These are phyloP conservation scores for Leccinum pallidistipes DNA, from an alignment of 1,284 basidiomycete genomes.

Conservation along the genomic window DNA sequence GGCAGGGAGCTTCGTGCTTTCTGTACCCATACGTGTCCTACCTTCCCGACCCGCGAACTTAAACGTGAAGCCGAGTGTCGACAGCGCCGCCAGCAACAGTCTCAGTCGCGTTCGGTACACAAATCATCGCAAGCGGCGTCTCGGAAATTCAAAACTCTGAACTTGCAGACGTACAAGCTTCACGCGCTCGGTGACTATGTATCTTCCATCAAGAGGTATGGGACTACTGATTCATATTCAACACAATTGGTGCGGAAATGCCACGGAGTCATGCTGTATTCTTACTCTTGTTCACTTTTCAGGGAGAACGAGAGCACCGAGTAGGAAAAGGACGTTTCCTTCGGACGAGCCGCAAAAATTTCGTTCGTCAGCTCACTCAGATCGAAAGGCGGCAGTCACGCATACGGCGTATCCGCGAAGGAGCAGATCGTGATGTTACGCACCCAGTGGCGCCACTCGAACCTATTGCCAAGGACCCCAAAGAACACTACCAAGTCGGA, in stretches of 20 bases:
- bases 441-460: neutral
- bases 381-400: neutral
- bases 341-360: neutral
- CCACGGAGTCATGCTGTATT: neutral
- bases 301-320: neutral
- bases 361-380: neutral
- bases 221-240: neutral
- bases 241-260: neutral
- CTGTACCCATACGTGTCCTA: neutral
- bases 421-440: neutral
- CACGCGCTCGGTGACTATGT: neutral
- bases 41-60: neutral
- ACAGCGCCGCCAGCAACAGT: neutral
- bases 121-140: neutral
- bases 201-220: neutral
- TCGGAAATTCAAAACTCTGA: neutral
- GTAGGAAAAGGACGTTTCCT: neutral
- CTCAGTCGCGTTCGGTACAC: neutral
- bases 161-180: neutral
- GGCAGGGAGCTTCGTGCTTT: neutral
- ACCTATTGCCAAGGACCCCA: neutral
- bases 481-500: neutral
- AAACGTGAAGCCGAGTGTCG: neutral
- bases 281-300: neutral
- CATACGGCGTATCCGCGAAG: neutral